Evolutionary conservation across 169 alveolate species (phyloP).

Genomic region (Eimeria nieschulzi): DNA sequence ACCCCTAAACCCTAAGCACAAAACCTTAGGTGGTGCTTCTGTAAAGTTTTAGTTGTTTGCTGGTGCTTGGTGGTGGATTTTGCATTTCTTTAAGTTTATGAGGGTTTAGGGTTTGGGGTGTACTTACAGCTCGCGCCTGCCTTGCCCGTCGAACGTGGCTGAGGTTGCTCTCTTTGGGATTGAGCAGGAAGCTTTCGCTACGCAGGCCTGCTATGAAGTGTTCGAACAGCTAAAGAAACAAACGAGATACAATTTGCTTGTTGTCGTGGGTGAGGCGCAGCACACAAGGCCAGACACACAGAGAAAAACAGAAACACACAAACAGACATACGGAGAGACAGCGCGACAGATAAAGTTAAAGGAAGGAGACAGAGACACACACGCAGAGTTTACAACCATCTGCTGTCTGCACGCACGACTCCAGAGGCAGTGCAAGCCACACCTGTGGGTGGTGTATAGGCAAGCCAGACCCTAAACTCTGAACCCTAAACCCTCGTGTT

Average conservation of each 20-base stretch:
- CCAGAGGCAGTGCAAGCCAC: too few species aligned
- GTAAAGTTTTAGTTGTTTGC: too few species aligned
- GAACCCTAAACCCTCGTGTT: too few species aligned
- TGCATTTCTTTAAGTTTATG: too few species aligned
- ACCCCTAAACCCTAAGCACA: neutral
- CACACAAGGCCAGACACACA: neutral
- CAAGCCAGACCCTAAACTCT: too few species aligned
- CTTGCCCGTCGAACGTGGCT: constrained; percentile 48
- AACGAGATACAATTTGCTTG: constrained; percentile 64
- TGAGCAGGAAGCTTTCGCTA: constrained; percentile 72
- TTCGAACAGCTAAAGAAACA: constrained; percentile 76
- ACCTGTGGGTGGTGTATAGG: neutral
- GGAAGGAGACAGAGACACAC: too few species aligned
- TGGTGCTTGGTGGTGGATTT: too few species aligned
- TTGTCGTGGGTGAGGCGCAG: constrained; percentile 60
- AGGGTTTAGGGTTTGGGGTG: neutral
- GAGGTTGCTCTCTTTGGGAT: constrained; percentile 72
- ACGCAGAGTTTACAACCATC: too few species aligned
- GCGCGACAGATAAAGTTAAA: too few species aligned
- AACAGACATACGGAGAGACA: too few species aligned
- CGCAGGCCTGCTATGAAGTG: constrained; percentile 72
- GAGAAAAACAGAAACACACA: neutral
- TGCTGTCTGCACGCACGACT: too few species aligned
- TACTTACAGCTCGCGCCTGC: constrained; percentile 16
- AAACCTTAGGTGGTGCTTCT: neutral